Evolutionary conservation across 352 stramenopile species (phyloP), one percentile per base, ranked within the genome.

Genomic region (Pythium chondricola): DNA sequence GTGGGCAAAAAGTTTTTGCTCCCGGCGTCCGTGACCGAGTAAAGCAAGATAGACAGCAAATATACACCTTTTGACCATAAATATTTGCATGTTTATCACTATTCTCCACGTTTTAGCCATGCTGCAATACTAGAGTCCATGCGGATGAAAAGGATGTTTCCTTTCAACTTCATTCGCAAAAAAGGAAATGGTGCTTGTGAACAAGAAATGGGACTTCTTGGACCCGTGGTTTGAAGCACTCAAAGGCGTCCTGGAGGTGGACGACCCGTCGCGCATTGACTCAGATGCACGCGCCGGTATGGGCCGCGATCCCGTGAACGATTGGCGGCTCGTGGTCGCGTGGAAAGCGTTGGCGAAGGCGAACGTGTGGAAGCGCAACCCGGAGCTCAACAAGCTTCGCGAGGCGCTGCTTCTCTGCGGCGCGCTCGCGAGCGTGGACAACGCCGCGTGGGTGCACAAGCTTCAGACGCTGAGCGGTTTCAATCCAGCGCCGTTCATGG

Each of bases 1-100:
- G 69, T 85, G 26, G 77, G 77, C 51, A 78, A 81, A 54, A 82
- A 81, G 57, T 92, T 76, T 61, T 43, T 89, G 43, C 58, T 89
- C 17, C 78, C 78, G n/a, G 37, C 56, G 6, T 64, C 56, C 20
- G 48, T 64, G 8, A 54, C 42, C 33, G 43, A 64, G 48, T 64
- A n/a, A n/a, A n/a, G n/a, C n/a, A n/a, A n/a, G n/a, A n/a, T n/a
- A n/a, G n/a, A n/a, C n/a, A n/a, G n/a, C n/a, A n/a, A n/a, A n/a
- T n/a, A n/a, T n/a, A n/a, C n/a, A n/a, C n/a, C n/a, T n/a, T n/a
- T n/a, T n/a, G n/a, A n/a, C n/a, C n/a, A n/a, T n/a, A n/a, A n/a
- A n/a, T n/a, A n/a, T n/a, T n/a, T n/a, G n/a, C n/a, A n/a, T n/a
- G n/a, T n/a, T n/a, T n/a, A n/a, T n/a, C n/a, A n/a, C n/a, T n/a